Base-by-base conservation (phyloP, 1,284 basidiomycete genomes). In the Hymenochaete sp. region DNA sequence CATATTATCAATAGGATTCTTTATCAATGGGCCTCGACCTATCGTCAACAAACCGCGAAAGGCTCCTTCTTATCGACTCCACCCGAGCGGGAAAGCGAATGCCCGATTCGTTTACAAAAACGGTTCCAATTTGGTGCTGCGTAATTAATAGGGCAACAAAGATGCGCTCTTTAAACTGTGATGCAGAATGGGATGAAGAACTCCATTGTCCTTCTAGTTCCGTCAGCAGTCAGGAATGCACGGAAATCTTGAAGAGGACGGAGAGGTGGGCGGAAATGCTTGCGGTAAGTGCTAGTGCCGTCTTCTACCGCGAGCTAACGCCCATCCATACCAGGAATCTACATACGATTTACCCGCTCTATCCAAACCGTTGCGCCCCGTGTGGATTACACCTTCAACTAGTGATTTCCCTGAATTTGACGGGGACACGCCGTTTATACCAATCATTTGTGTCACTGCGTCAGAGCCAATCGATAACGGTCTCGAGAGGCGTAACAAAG, bases 31-130 rank as follows among this genome's bases (percentile, higher is more conserved):
- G 11, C 21, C 9, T 16, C 4, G 25, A 2, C 14, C 3, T 29
- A 6, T 35, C 6, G 18, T 9, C 13, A 6, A 35, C 21, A n/a
- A 5, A 8, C 14, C 14, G 5, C 14, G 14, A 35, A 42, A 93
- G 92, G 0, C 66, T 93, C 28, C 68, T 97, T 14, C 64, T 98
- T 0, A 90, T 97, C 2, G 95, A 98, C 58, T 96, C 93, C 0
- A 98, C 95, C 0, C 71, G 93, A 21, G 71, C 90, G 13, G 95
- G 95, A 6, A 98, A 98, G 66, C 80, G 90, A 11, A 85, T 95
- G 53, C 95, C 95, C 0, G 95, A 98, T 56, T 92, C 93, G 0
- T 69, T 98, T 0, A 88, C 88, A 4, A 98, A 98, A 62, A 98
- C 95, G 0, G 74, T 97, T 0, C 93, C 95, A 0, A 88, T 93